These are phyloP conservation scores for Pyricularia pennisetigena DNA, from an alignment of 2,329 filamentous ascomycete genomes.

Conservation along the genomic window DNA sequence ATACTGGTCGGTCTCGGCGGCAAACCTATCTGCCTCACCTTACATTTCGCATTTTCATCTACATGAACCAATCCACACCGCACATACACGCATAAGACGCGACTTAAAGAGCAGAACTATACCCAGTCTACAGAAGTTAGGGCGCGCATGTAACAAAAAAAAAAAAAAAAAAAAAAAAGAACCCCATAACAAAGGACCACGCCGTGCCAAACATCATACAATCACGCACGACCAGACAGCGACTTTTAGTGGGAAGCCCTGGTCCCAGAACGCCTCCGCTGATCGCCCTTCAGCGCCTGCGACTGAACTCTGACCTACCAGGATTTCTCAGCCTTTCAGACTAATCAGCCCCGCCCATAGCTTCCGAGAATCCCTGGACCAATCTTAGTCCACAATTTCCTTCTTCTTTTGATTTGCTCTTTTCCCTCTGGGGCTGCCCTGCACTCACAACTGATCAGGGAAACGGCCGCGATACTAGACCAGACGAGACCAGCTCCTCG, in stretches of 20 bases:
- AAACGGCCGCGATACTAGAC: not conserved
- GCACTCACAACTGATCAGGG: not conserved
- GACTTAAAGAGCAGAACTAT: not conserved
- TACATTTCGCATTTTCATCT: not conserved
- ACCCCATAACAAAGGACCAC: not conserved
- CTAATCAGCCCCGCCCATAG: slow-evolving; percentile 1
- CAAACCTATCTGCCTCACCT: not conserved
- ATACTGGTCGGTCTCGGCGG: not conserved
- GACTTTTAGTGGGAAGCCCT: not conserved
- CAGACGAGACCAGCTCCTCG: not conserved
- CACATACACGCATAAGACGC: not conserved
- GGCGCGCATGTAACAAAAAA: not conserved
- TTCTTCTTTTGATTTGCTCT: not conserved
- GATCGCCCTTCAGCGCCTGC: not conserved
- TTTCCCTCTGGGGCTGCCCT: not conserved
- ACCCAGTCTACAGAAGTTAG: not conserved
- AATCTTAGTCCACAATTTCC: not conserved
- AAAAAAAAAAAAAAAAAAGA: not conserved
- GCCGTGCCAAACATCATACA: not conserved
- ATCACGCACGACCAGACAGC: not conserved
- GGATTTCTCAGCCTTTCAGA: slow-evolving; percentile 1
- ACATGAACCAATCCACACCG: not conserved
- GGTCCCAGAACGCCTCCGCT: not conserved
- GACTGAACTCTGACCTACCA: not conserved
- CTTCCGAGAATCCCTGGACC: not conserved